These are phyloP conservation scores for Chrysanthemum makinoi DNA, from an alignment of 129 eudicot genomes.

Conservation along the genomic window DNA sequence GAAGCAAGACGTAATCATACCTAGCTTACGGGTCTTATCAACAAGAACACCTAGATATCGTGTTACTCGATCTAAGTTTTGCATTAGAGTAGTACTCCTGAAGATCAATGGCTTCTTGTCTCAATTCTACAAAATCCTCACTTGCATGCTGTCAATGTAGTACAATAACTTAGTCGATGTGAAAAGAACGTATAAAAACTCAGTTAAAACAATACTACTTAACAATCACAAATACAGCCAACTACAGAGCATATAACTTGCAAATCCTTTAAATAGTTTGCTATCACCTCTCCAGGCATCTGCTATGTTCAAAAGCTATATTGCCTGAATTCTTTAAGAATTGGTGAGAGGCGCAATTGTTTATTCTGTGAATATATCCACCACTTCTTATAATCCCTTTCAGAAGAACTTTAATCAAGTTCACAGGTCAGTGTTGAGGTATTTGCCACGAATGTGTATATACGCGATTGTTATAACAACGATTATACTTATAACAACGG, in stretches of 20 bases:
- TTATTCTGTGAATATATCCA: too few species aligned
- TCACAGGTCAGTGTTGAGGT: too few species aligned
- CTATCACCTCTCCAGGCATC: constrained; percentile 10
- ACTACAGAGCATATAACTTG: constrained; percentile 9
- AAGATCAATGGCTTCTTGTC: constrained; percentile 91
- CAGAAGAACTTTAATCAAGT: too few species aligned
- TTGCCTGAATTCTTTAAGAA: neutral
- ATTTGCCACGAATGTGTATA: too few species aligned
- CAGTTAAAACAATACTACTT: neutral
- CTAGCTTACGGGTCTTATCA: constrained; percentile 88
- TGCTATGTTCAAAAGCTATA: constrained; percentile 13
- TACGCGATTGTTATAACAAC: too few species aligned
- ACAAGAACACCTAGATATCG: constrained; percentile 96
- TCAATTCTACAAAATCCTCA: constrained; percentile 81
- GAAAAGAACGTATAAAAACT: constrained; percentile 14
- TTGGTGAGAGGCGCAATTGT: too few species aligned
- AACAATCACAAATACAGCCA: constrained; percentile 19
- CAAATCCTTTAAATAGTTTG: neutral
- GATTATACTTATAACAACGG: too few species aligned
- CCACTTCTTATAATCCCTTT: too few species aligned
- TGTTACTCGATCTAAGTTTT: constrained; percentile 80
- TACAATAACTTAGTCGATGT: constrained; percentile 9
- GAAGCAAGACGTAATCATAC: constrained; percentile 38
- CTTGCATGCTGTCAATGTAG: constrained; percentile 67
- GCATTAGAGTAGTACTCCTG: constrained; percentile 94